These are phyloP conservation scores for Pichia kudriavzevii DNA, from an alignment of 1,139 yeast genomes.

Conservation along the genomic window DNA sequence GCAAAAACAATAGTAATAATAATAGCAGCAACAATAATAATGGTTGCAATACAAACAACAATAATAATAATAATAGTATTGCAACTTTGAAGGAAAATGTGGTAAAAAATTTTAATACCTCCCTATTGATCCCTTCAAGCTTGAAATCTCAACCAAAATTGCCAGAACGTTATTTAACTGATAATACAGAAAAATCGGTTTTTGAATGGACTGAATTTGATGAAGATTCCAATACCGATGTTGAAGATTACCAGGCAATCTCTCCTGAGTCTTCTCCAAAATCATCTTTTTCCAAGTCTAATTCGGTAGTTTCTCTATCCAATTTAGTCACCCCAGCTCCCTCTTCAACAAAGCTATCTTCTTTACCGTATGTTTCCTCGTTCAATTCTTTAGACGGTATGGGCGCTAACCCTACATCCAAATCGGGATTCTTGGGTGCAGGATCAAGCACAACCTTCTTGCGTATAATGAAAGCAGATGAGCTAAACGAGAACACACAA, in stretches of 20 bases:
- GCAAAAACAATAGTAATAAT: background rate
- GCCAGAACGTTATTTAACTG: constrained; percentile 36
- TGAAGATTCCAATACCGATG: constrained; percentile 2
- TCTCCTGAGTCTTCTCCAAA: constrained; percentile 16
- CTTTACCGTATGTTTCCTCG: constrained; percentile 16
- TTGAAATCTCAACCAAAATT: constrained; percentile 19
- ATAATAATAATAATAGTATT: too few species aligned
- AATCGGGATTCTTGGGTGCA: constrained; percentile 56
- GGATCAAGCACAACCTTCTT: constrained; percentile 47
- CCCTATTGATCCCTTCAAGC: constrained; percentile 1
- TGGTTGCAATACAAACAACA: background rate
- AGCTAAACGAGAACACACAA: constrained; percentile 17
- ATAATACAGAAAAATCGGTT: constrained; percentile 31
- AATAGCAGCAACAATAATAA: background rate
- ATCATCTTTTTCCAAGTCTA: constrained; percentile 8
- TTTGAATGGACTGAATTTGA: constrained; percentile 47
- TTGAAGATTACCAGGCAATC: constrained; percentile 4
- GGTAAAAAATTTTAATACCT: too few species aligned
- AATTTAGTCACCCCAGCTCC: constrained; percentile 7
- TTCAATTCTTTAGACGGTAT: constrained; percentile 26
- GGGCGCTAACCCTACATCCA: constrained; percentile 32
- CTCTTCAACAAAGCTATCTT: constrained; percentile 13
- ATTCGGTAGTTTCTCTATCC: constrained; percentile 8
- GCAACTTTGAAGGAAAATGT: too few species aligned
- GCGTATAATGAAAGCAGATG: constrained; percentile 28